These are phyloP conservation scores for Gossypium davidsonii DNA, from an alignment of 441 rosid genomes.

Conservation along the genomic window DNA sequence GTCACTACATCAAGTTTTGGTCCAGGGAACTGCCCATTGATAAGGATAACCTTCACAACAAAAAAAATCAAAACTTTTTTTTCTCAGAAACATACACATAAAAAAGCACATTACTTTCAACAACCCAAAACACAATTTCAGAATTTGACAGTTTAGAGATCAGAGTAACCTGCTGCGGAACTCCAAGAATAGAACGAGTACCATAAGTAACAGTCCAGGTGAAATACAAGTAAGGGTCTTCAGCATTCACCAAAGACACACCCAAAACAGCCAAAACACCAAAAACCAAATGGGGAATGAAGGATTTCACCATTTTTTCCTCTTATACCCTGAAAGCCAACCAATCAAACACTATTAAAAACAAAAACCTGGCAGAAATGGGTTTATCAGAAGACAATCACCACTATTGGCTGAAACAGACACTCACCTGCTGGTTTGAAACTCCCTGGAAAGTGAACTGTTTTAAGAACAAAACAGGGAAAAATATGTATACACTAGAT, in stretches of 20 bases:
- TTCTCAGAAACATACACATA: background rate
- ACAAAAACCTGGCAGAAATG: background rate
- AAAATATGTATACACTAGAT: background rate
- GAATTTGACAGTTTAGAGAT: no score
- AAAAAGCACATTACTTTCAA: background rate
- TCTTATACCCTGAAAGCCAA: background rate
- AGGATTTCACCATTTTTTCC: constrained; percentile 29
- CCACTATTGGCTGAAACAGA: background rate
- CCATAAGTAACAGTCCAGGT: constrained; percentile 80
- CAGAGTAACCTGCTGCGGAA: constrained; percentile 41
- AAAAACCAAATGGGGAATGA: constrained; percentile 28
- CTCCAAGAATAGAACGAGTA: constrained; percentile 56
- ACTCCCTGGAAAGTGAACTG: background rate
- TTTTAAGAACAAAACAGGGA: constrained; percentile 13
- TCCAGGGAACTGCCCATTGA: constrained; percentile 93
- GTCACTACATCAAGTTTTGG: constrained; percentile 83
- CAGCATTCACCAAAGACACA: constrained; percentile 41
- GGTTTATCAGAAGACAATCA: background rate
- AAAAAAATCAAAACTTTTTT: background rate
- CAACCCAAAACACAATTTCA: background rate
- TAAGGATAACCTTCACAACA: constrained; percentile 60
- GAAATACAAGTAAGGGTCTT: constrained; percentile 58
- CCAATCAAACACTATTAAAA: background rate
- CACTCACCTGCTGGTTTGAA: constrained; percentile 5
- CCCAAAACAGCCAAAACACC: constrained; percentile 45